A percentile compares a stretch with the other conserved stretches of the same genome.
phyloP scores from a whole-genome alignment of 495 filamentous ascomycete species.

The Lasiosphaeria ovina region DNA sequence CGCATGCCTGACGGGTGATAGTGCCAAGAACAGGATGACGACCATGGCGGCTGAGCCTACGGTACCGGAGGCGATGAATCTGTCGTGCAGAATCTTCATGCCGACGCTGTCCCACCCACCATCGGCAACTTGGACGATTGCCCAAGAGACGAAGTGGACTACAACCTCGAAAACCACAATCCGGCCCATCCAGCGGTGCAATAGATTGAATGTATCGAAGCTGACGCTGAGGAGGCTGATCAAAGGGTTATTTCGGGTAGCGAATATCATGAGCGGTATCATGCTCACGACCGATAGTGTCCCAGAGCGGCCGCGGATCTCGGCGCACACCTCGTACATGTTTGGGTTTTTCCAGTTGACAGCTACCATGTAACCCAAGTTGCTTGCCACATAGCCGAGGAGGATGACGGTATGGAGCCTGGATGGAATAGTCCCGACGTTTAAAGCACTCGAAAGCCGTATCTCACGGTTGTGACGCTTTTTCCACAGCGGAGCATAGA shows the following conservation, averaged over 20 bases:
- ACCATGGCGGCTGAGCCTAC: conserved; percentile 55
- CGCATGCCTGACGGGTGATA: conserved; percentile 79
- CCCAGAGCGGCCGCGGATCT: conserved; percentile 79
- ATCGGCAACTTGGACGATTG: conserved; percentile 63
- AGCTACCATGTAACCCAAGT: conserved; percentile 61
- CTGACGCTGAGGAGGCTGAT: conserved; percentile 78
- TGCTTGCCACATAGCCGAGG: conserved; percentile 60
- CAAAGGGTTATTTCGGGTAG: conserved; percentile 90
- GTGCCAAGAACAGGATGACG: conserved; percentile 59
- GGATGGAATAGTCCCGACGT: conserved; percentile 82
- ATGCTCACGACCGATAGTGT: conserved; percentile 82
- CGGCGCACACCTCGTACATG: conserved; percentile 50
- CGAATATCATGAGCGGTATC: conserved; percentile 86
- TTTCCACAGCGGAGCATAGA: conserved; percentile 80
- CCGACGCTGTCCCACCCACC: conserved; percentile 61
- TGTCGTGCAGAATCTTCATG: conserved; percentile 44
- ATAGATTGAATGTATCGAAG: conserved; percentile 94
- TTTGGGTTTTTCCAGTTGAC: conserved; percentile 56
- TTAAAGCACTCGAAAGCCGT: conserved; percentile 69
- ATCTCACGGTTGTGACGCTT: conserved; percentile 87
- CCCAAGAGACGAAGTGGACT: conserved; percentile 73
- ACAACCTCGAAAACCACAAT: conserved; percentile 76
- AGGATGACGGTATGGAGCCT: conserved; percentile 78
- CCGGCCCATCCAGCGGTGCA: conserved; percentile 94
- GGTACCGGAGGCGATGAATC: conserved; percentile 56